These are phyloP conservation scores for Solanum paucissectum DNA, from an alignment of 257 asterid species.

Conservation along the genomic window DNA sequence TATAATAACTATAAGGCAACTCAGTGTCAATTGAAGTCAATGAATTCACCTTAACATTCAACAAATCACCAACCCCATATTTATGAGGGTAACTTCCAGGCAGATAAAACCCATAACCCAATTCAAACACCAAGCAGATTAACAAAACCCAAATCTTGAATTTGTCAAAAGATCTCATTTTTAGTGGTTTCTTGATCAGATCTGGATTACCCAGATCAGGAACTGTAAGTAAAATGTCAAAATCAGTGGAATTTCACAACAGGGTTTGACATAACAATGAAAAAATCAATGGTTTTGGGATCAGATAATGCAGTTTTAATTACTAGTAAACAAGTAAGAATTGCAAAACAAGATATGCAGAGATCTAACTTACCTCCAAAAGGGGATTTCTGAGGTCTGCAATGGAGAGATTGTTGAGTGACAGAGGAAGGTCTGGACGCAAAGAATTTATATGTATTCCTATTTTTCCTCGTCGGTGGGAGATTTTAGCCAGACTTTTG, in stretches of 20 bases:
- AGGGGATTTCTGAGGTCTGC: background rate
- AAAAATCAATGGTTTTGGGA: background rate
- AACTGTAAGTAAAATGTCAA: slow-evolving; percentile 10
- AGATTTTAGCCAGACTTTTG: background rate
- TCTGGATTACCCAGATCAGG: slow-evolving; percentile 48
- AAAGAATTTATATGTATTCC: background rate
- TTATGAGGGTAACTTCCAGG: slow-evolving; percentile 89
- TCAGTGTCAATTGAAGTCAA: slow-evolving; percentile 84
- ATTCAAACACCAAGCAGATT: slow-evolving; percentile 20
- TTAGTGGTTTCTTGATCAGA: slow-evolving; percentile 28
- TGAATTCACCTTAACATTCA: slow-evolving; percentile 82
- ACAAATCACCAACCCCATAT: slow-evolving; percentile 55
- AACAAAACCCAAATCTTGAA: slow-evolving; percentile 57
- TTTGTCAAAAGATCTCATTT: slow-evolving; percentile 43
- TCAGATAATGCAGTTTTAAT: background rate
- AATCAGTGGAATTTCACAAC: slow-evolving; percentile 5
- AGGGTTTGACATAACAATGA: background rate
- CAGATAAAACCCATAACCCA: slow-evolving; percentile 73
- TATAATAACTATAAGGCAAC: slow-evolving; percentile 70
- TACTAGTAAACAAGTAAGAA: background rate
- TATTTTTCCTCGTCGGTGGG: background rate
- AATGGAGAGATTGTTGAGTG: background rate
- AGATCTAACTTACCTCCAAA: background rate
- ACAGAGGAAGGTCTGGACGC: background rate
- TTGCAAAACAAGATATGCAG: background rate